phyloP scores from a whole-genome alignment of 2,329 filamentous ascomycete species.

The Epichloe uncinata region DNA sequence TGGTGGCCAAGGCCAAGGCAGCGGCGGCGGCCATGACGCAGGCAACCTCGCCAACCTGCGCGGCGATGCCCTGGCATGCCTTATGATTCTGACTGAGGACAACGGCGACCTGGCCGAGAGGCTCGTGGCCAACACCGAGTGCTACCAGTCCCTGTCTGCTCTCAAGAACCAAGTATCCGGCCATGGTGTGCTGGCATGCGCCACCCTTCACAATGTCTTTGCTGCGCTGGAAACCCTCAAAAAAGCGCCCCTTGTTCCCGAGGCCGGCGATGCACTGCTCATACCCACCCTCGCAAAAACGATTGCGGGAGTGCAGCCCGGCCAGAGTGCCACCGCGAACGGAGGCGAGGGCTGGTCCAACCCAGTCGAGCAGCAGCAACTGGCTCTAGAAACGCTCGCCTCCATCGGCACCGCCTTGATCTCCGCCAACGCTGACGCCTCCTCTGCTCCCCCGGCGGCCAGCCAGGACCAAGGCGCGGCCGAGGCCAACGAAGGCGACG shows the following conservation, averaged over 20 bases:
- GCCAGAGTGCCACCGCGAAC: constrained; percentile 13
- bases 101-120: constrained; percentile 38
- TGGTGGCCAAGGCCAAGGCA: constrained; percentile 21
- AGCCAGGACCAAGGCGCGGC: constrained; percentile 20
- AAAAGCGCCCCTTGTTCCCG: constrained; percentile 12
- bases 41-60: constrained; percentile 28
- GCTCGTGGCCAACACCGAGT: constrained; percentile 32
- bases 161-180: constrained; percentile 34
- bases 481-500: constrained; percentile 25
- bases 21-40: constrained; percentile 26
- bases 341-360: constrained; percentile 25
- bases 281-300: constrained; percentile 24
- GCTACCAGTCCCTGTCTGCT: constrained; percentile 35
- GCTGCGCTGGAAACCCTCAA: constrained; percentile 21
- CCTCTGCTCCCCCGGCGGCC: constrained; percentile 4
- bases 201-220: constrained; percentile 50
- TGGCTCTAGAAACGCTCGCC: constrained; percentile 49
- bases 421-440: constrained; percentile 28
- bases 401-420: constrained; percentile 50
- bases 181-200: constrained; percentile 43
- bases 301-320: constrained; percentile 15
- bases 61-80: constrained; percentile 38
- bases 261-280: constrained; percentile 21
- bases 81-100: constrained; percentile 48
- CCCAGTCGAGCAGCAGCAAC: constrained; percentile 33